These are phyloP conservation scores for Fusarium tricinctum DNA, from an alignment of 2,329 filamentous ascomycete genomes.

Conservation along the genomic window DNA sequence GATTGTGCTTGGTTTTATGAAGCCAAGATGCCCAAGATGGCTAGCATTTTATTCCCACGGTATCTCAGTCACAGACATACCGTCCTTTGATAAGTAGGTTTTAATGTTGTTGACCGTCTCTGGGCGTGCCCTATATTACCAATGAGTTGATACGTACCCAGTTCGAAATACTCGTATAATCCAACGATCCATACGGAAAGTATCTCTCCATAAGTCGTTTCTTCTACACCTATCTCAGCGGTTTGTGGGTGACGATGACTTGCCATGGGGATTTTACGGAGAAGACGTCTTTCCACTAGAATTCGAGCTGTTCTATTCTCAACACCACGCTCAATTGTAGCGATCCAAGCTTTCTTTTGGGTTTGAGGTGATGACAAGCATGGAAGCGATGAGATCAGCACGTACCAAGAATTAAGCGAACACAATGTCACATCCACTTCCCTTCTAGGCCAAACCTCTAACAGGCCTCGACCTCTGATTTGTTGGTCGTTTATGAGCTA, in stretches of 20 bases:
- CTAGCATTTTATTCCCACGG: neutral
- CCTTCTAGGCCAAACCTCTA: constrained; percentile 30
- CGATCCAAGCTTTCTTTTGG: constrained; percentile 5
- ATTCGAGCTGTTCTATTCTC: neutral
- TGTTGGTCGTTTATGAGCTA: constrained; percentile 11
- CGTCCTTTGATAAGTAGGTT: neutral
- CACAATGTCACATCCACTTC: constrained; percentile 29
- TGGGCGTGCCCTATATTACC: neutral
- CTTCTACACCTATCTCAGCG: neutral
- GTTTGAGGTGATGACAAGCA: constrained; percentile 1
- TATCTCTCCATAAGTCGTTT: neutral
- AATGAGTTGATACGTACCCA: neutral
- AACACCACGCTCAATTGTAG: neutral
- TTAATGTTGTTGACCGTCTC: neutral
- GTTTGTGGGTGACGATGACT: neutral
- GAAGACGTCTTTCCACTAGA: neutral
- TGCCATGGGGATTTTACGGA: neutral
- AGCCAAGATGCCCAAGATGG: neutral
- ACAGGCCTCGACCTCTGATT: constrained; percentile 19
- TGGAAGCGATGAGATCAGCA: constrained; percentile 17
- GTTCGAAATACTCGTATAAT: neutral
- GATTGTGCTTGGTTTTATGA: constrained; percentile 1
- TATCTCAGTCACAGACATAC: neutral
- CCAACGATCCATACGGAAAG: neutral
- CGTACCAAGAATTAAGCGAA: constrained; percentile 18